These are phyloP conservation scores for Serendipita sp. DNA, from an alignment of 768 basidiomycete genomes.

Conservation along the genomic window DNA sequence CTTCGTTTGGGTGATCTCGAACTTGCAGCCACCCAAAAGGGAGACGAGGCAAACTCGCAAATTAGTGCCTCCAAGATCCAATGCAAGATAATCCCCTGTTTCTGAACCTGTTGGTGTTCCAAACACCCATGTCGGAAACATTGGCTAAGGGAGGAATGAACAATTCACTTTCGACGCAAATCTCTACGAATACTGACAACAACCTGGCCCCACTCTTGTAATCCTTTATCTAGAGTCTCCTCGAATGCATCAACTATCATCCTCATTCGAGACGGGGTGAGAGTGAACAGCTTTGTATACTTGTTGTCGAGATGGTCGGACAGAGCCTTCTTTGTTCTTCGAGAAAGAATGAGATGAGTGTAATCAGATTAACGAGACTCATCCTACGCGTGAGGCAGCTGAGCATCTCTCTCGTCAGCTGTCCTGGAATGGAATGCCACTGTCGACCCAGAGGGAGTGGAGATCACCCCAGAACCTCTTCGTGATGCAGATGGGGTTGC, in stretches of 20 bases:
- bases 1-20: constrained; percentile 95
- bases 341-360: background rate
- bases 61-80: constrained; percentile 90
- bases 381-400: background rate
- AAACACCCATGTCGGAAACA: constrained; percentile 96
- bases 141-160: constrained; percentile 36
- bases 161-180: background rate
- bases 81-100: constrained; percentile 73
- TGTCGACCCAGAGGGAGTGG: constrained; percentile 58
- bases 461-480: constrained; percentile 61
- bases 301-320: constrained; percentile 74
- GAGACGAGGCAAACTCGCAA: constrained; percentile 96
- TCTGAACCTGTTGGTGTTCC: constrained; percentile 88
- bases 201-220: constrained; percentile 65
- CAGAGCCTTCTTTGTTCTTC: constrained; percentile 49
- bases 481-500: constrained; percentile 33
- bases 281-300: constrained; percentile 74
- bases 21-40: constrained; percentile 83
- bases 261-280: constrained; percentile 83
- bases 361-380: background rate
- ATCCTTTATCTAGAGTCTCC: constrained; percentile 74
- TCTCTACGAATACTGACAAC: constrained; percentile 48
- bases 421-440: constrained; percentile 79
- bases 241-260: constrained; percentile 96
- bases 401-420: constrained; percentile 38